Conservation (phyloP, 176 grass and related monocot genomes). For the Paspalum vaginatum region DNA sequence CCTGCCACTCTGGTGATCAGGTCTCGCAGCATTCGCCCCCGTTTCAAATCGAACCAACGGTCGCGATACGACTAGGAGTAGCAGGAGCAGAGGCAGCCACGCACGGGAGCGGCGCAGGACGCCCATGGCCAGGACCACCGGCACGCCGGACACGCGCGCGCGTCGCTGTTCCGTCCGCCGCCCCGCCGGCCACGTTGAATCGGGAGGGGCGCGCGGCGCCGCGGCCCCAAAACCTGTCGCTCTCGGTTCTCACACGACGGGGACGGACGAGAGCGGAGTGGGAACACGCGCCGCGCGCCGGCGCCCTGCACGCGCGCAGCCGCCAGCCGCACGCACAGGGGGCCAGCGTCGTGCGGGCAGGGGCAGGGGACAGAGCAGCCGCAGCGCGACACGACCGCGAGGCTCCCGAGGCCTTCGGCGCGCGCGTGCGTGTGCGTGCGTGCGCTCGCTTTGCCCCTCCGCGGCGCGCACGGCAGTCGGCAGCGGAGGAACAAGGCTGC, state of each 20-base stretch:
- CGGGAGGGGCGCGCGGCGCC: background rate
- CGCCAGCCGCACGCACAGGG: background rate
- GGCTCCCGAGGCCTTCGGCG: constrained; percentile 28
- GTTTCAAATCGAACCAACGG: constrained; percentile 37
- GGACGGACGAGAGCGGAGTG: constrained; percentile 16
- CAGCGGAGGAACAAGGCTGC: constrained; percentile 16
- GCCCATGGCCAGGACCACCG: too few species aligned
- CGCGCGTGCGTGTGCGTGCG: background rate
- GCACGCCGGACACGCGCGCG: background rate
- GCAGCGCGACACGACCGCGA: background rate
- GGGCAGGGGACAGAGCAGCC: background rate
- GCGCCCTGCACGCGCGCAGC: constrained; percentile 4
- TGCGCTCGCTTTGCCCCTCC: background rate
- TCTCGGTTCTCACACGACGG: background rate
- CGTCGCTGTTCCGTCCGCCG: constrained; percentile 20
- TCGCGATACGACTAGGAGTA: too few species aligned
- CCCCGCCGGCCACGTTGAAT: constrained; percentile 36
- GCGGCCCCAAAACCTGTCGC: background rate
- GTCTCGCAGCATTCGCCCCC: background rate
- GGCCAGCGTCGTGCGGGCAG: constrained; percentile 45
- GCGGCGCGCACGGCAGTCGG: background rate
- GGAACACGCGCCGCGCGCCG: constrained; percentile 57
- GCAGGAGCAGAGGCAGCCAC: too few species aligned
- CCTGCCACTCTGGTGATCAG: too few species aligned
- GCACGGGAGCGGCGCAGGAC: background rate